Percentiles rank a stretch among this genome's conserved stretches.
phyloP scores from a whole-genome alignment of 805 yeast species.

The Yamadazyma philogaea region DNA sequence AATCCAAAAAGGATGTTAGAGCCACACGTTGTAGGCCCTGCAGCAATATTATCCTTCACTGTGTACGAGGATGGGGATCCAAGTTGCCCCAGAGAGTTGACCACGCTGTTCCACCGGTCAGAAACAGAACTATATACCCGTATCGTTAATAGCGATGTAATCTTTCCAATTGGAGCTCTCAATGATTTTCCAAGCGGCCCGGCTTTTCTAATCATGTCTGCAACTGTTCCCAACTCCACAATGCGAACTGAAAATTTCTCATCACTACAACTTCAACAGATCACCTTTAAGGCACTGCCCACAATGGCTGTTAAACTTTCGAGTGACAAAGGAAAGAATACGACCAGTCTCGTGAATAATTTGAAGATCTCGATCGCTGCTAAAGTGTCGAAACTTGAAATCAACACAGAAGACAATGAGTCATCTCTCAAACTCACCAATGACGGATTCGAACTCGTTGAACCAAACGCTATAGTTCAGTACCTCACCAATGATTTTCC shows the following conservation, averaged over 20 bases:
- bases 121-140: neutral
- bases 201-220: neutral
- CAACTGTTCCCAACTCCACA: conserved; percentile 15
- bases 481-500: conserved; percentile 53
- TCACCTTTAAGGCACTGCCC: neutral
- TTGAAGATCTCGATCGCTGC: conserved; percentile 46
- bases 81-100: neutral
- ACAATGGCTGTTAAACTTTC: neutral
- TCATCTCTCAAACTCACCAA: conserved; percentile 33
- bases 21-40: conserved; percentile 77
- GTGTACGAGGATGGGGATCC: conserved; percentile 7
- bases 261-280: neutral
- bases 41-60: conserved; percentile 73
- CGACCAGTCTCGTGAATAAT: conserved; percentile 36
- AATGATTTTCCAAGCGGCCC: neutral
- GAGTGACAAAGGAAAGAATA: conserved; percentile 22
- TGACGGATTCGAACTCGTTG: conserved; percentile 48
- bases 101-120: conserved; percentile 17
- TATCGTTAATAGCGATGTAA: neutral
- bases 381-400: conserved; percentile 20
- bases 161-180: neutral
- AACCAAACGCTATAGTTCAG: conserved; percentile 68
- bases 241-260: conserved; percentile 5
- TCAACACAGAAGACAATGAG: conserved; percentile 20
- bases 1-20: conserved; percentile 62